A percentile compares a stretch with the other conserved stretches of the same genome.
phyloP scores from a whole-genome alignment of 2,329 filamentous ascomycete species.

The Cyphellophora europaea region DNA sequence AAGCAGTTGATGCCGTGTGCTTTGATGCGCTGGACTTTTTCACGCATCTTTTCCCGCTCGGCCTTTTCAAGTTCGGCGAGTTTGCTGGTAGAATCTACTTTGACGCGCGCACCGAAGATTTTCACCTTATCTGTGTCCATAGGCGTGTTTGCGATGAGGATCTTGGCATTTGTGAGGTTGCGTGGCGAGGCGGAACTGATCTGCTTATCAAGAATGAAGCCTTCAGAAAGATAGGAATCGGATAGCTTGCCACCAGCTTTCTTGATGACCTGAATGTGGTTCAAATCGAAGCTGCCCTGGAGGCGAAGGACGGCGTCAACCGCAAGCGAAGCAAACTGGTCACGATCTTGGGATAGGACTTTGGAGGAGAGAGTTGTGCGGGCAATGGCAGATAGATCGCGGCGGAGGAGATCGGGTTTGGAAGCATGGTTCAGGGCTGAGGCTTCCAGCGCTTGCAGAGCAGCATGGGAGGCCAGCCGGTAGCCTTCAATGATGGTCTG shows the following conservation, averaged over 20 bases:
- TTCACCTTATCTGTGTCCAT: slow-evolving; percentile 99
- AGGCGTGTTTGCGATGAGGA: slow-evolving; percentile 91
- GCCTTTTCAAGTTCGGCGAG: slow-evolving; percentile 97
- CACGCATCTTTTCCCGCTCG: slow-evolving; percentile 98
- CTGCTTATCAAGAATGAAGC: slow-evolving; percentile 98
- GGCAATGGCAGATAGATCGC: slow-evolving; percentile 83
- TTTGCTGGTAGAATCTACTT: slow-evolving; percentile 93
- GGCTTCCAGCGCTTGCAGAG: slow-evolving; percentile 72
- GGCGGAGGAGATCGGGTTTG: slow-evolving; percentile 72
- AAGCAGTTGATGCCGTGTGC: slow-evolving; percentile 99
- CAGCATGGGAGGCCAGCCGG: slow-evolving; percentile 88
- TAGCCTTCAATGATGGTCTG: slow-evolving; percentile 99
- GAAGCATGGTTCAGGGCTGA: slow-evolving; percentile 84
- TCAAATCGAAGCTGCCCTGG: slow-evolving; percentile 83
- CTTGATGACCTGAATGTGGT: slow-evolving; percentile 99
- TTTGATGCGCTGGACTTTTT: slow-evolving; percentile 98
- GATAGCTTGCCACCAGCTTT: slow-evolving; percentile 96
- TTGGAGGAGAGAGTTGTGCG: slow-evolving; percentile 95
- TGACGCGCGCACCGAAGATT: slow-evolving; percentile 95
- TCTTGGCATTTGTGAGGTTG: slow-evolving; percentile 94
- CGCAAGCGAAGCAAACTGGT: slow-evolving; percentile 83
- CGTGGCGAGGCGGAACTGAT: slow-evolving; percentile 99
- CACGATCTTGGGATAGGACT: slow-evolving; percentile 85
- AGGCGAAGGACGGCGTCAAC: slow-evolving; percentile 86
- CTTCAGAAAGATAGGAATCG: slow-evolving; percentile 95